These are phyloP conservation scores for Chlamydomonas sp. DNA, from an alignment of 139 green algal species.

Conservation along the genomic window DNA sequence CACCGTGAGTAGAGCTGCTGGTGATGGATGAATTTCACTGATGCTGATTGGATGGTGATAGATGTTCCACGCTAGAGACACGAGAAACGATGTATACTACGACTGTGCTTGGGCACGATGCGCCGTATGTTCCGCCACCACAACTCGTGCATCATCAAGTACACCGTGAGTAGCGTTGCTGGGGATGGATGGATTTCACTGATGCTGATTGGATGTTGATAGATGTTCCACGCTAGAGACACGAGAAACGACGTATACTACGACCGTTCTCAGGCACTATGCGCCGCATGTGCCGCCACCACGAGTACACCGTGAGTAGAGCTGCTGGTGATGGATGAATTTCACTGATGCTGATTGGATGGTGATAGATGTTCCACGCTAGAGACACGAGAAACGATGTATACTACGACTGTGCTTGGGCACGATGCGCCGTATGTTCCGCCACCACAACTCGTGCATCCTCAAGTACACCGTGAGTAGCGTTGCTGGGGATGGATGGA, in stretches of 20 bases:
- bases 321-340: too few relatives aligned
- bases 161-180: slow-evolving; percentile 15
- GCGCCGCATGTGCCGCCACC: slow-evolving; percentile 23
- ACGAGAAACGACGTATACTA: not conserved
- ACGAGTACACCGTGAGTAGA: too few relatives aligned
- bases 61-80: not conserved
- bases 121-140: slow-evolving; percentile 32
- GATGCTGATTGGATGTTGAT: too few relatives aligned
- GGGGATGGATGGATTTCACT: not conserved
- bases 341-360: not conserved
- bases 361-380: not conserved
- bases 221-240: not conserved
- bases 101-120: slow-evolving; percentile 50
- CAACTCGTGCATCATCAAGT: slow-evolving; percentile 51
- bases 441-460: slow-evolving; percentile 48
- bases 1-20: too few relatives aligned
- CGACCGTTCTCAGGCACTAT: slow-evolving; percentile 50
- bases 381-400: not conserved
- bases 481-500: slow-evolving; percentile 22
- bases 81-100: not conserved
- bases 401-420: slow-evolving; percentile 40
- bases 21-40: not conserved
- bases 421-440: slow-evolving; percentile 32
- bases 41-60: too few relatives aligned
- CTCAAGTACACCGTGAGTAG: slow-evolving; percentile 31